Percentiles rank a stretch among this genome's conserved stretches.
Evolutionary conservation across 345 rosid species (phyloP).

Genomic region (Eucalyptus caleyi): DNA sequence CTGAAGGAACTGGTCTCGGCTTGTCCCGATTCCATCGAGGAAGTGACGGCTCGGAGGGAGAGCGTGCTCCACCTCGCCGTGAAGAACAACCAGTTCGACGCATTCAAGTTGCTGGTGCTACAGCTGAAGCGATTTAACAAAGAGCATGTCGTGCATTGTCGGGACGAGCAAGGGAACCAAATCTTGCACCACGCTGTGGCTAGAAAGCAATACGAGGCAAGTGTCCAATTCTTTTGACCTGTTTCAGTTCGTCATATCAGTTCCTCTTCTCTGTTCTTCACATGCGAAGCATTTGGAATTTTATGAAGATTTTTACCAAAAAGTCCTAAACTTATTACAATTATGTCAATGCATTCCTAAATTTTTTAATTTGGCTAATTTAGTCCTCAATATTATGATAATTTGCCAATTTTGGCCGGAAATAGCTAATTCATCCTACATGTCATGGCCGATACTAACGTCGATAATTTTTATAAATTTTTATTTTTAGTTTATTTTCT

Average conservation of each 20-base stretch:
- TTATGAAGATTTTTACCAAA: background rate
- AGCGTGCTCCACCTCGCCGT: slow-evolving; percentile 25
- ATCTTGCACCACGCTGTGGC: slow-evolving; percentile 15
- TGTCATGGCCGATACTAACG: too few relatives aligned
- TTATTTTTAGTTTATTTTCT: too few relatives aligned
- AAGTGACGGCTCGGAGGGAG: slow-evolving; percentile 10
- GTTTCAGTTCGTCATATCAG: background rate
- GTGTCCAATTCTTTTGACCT: background rate
- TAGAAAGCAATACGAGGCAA: slow-evolving; percentile 21
- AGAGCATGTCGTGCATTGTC: slow-evolving; percentile 7
- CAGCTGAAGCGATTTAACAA: slow-evolving; percentile 2
- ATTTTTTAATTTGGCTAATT: too few relatives aligned
- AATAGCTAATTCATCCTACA: too few relatives aligned
- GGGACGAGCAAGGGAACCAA: slow-evolving; percentile 14
- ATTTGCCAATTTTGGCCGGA: background rate
- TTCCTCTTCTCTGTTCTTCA: background rate
- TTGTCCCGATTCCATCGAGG: slow-evolving; percentile 5
- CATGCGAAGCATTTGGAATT: background rate
- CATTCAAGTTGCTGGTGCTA: slow-evolving; percentile 4
- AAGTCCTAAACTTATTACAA: background rate
- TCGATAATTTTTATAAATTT: too few relatives aligned
- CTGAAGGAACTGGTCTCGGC: slow-evolving; percentile 12
- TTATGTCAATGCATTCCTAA: background rate
- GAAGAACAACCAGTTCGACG: slow-evolving; percentile 16
- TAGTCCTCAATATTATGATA: too few relatives aligned